Percentiles rank a stretch among this genome's conserved stretches.
phyloP scores from a whole-genome alignment of 2,329 filamentous ascomycete genomes.

The Teratosphaeriaceae sp. region DNA sequence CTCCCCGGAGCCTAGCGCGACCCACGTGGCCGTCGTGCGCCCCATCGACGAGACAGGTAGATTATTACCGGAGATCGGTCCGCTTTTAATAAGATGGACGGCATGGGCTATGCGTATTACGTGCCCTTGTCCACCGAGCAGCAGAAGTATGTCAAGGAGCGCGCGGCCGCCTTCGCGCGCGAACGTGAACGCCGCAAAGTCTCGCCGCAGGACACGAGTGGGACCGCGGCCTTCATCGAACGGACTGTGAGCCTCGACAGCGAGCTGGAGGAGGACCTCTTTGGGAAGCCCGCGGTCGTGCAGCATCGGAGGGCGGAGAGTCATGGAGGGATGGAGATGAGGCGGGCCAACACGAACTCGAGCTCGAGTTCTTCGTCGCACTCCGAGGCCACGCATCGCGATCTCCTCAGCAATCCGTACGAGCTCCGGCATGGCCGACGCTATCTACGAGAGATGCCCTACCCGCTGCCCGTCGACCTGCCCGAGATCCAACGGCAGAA shows the following conservation, averaged over 20 bases:
- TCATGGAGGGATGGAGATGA: conserved; percentile 9
- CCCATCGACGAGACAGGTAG: too few species aligned
- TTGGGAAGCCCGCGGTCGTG: too few species aligned
- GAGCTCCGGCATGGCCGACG: conserved; percentile 70
- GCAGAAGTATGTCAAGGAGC: conserved; percentile 11
- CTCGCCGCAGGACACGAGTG: background rate
- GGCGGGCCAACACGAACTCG: conserved; percentile 2
- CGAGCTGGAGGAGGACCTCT: background rate
- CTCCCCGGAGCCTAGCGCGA: conserved; percentile 1
- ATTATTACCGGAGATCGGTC: too few species aligned
- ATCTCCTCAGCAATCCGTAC: conserved; percentile 13
- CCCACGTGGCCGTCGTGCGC: background rate
- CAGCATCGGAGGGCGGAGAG: conserved; percentile 2
- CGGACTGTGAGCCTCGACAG: conserved; percentile 2
- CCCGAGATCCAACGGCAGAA: conserved; percentile 82
- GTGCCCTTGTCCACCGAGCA: background rate
- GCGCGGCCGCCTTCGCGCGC: conserved; percentile 9
- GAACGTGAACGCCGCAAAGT: background rate
- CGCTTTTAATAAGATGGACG: background rate
- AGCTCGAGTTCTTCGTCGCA: conserved; percentile 12
- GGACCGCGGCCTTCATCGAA: conserved; percentile 5
- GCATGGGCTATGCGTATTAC: background rate
- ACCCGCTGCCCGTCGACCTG: conserved; percentile 85
- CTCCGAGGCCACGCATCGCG: conserved; percentile 8
- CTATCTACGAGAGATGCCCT: conserved; percentile 72